phyloP scores from a whole-genome alignment of 306 rosid genomes.

The Datisca glomerata region DNA sequence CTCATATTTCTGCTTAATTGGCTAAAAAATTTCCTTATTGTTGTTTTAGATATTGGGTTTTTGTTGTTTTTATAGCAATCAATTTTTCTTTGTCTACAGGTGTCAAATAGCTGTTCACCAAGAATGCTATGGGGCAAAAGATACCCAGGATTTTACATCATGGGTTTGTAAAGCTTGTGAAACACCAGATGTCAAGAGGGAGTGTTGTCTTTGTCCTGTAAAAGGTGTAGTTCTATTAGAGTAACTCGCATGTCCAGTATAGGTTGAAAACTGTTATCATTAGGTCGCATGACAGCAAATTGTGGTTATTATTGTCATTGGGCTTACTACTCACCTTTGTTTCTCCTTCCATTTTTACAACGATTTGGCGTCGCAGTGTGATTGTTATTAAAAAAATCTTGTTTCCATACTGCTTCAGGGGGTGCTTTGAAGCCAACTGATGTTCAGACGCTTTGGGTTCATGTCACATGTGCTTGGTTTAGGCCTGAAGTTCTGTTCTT shows the following conservation, averaged over 20 bases:
- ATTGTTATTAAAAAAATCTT: too few species aligned
- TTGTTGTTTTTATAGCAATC: not conserved
- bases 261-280: too few species aligned
- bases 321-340: too few species aligned
- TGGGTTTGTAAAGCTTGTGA: constrained; percentile 99
- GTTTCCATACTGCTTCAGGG: constrained; percentile 35
- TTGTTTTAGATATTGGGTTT: not conserved
- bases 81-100: constrained; percentile 26
- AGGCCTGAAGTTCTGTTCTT: constrained; percentile 69
- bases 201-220: constrained; percentile 98
- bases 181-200: constrained; percentile 73
- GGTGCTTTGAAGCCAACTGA: constrained; percentile 98
- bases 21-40: not conserved
- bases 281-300: too few species aligned
- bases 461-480: constrained; percentile 97
- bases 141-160: constrained; percentile 79
- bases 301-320: too few species aligned
- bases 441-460: constrained; percentile 84
- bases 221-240: too few species aligned
- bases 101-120: constrained; percentile 99
- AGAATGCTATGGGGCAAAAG: constrained; percentile 90
- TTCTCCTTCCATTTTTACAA: too few species aligned
- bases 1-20: not conserved
- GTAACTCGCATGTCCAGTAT: too few species aligned
- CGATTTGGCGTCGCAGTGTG: too few species aligned